phyloP scores from a whole-genome alignment of 2,329 filamentous ascomycete genomes.

The Lachnellula subtilissima region DNA sequence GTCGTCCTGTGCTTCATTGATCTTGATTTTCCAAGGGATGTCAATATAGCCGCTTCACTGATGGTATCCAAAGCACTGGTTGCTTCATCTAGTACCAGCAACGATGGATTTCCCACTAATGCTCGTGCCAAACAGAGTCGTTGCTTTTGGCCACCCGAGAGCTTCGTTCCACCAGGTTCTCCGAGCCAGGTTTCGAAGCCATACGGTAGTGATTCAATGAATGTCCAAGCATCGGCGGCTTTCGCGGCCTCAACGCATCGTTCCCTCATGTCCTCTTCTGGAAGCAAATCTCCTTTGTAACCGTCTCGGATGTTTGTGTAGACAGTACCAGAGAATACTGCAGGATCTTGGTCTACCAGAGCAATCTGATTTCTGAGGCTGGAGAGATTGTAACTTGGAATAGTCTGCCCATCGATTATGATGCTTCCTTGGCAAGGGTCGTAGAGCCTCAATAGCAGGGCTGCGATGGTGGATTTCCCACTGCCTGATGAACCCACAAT shows the following conservation, averaged over 20 bases:
- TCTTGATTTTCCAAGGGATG: conserved; percentile 29
- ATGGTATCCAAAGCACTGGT: conserved; percentile 56
- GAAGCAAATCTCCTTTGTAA: conserved; percentile 14
- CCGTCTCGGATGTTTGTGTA: conserved; percentile 49
- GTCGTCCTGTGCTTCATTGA: conserved; percentile 33
- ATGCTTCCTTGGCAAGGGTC: conserved; percentile 44
- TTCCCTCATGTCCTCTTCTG: conserved; percentile 17
- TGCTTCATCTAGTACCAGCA: conserved; percentile 58
- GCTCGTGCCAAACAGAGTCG: conserved; percentile 55
- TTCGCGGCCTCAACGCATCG: conserved; percentile 38
- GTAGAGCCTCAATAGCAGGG: conserved; percentile 40
- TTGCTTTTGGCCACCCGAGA: conserved; percentile 56
- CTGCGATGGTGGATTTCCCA: conserved; percentile 39
- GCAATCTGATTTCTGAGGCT: conserved; percentile 18
- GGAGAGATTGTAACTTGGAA: conserved; percentile 21
- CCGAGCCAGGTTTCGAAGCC: conserved; percentile 48
- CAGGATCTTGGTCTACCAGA: conserved; percentile 26
- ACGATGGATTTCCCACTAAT: conserved; percentile 50
- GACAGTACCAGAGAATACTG: conserved; percentile 32
- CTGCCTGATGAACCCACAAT: conserved; percentile 41
- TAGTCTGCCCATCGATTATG: conserved; percentile 20
- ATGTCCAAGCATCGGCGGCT: conserved; percentile 54
- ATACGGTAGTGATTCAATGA: conserved; percentile 49
- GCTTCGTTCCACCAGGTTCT: conserved; percentile 44
- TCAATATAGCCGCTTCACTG: conserved; percentile 51